A percentile compares a stretch with the other conserved stretches of the same genome.
These are phyloP conservation scores for Lentinula lateritia DNA, from an alignment of 768 basidiomycete species.

Conservation along the genomic window DNA sequence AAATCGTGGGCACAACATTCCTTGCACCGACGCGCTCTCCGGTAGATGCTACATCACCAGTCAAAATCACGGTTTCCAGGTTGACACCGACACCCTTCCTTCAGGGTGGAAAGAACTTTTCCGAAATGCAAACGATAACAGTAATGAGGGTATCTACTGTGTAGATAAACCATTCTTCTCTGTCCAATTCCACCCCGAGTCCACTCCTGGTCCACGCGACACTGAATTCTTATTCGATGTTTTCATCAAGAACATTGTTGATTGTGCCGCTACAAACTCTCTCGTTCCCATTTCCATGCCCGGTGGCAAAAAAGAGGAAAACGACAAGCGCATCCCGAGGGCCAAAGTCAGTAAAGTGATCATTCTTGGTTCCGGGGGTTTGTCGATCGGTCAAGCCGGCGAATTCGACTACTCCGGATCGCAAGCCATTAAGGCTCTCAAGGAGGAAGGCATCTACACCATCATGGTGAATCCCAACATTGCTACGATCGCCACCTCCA, in stretches of 20 bases:
- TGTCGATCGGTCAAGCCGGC: conserved; percentile 98
- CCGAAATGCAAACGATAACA: conserved; percentile 93
- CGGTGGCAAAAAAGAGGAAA: conserved; percentile 78
- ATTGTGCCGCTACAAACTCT: conserved; percentile 56
- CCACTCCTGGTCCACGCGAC: conserved; percentile 92
- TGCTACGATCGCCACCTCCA: conserved; percentile 96
- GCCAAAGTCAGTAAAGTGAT: conserved; percentile 87
- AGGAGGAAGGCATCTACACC: conserved; percentile 98
- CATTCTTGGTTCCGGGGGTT: conserved; percentile 93
- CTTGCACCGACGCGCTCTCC: conserved; percentile 89
- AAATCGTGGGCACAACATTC: conserved; percentile 98
- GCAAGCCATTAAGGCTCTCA: conserved; percentile 98
- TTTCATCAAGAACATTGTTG: conserved; percentile 83
- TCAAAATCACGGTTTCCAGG: conserved; percentile 98
- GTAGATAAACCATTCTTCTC: conserved; percentile 94
- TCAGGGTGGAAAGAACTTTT: conserved; percentile 91
- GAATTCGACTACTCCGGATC: conserved; percentile 99
- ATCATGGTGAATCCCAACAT: conserved; percentile 99
- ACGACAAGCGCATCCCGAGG: conserved; percentile 66
- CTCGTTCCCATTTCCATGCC: conserved; percentile 63
- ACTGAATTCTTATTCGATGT: conserved; percentile 99
- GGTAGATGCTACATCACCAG: conserved; percentile 99
- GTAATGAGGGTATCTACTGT: conserved; percentile 97
- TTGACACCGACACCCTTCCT: conserved; percentile 75
- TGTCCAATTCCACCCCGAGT: conserved; percentile 99